Conservation (phyloP, 2,329 filamentous ascomycete species). For the Paraphoma chrysanthemicola region DNA sequence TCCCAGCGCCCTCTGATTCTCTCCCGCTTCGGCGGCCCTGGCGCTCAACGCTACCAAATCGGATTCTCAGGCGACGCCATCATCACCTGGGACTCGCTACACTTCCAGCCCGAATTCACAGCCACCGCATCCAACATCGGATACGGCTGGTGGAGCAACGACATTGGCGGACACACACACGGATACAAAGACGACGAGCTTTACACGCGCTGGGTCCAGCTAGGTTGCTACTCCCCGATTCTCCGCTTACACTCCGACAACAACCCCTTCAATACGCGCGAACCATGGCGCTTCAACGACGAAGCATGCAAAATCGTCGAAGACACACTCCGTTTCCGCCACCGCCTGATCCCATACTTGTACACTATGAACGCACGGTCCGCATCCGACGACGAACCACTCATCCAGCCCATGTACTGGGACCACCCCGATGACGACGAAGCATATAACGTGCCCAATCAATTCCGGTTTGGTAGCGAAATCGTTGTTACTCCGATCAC, state of each 20-base stretch:
- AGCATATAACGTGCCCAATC: conserved; percentile 64
- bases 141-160: conserved; percentile 73
- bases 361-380: conserved; percentile 63
- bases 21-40: conserved; percentile 68
- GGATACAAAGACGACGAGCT: conserved; percentile 66
- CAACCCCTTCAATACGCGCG: conserved; percentile 65
- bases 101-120: conserved; percentile 72
- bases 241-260: conserved; percentile 67
- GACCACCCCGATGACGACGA: conserved; percentile 59
- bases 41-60: conserved; percentile 69
- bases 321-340: conserved; percentile 61
- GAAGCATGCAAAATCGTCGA: conserved; percentile 58
- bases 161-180: conserved; percentile 69
- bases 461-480: conserved; percentile 66
- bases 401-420: conserved; percentile 71
- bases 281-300: conserved; percentile 65
- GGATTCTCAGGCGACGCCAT: conserved; percentile 70
- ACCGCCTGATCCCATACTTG: conserved; percentile 66
- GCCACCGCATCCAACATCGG: conserved; percentile 71
- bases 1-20: conserved; percentile 61
- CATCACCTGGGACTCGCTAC: conserved; percentile 65
- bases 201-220: conserved; percentile 66
- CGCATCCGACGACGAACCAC: conserved; percentile 55
- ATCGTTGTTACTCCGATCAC: conserved; percentile 66
- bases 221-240: conserved; percentile 67